phyloP scores from a whole-genome alignment of 2,329 filamentous ascomycete genomes.

The Beauveria varroae region DNA sequence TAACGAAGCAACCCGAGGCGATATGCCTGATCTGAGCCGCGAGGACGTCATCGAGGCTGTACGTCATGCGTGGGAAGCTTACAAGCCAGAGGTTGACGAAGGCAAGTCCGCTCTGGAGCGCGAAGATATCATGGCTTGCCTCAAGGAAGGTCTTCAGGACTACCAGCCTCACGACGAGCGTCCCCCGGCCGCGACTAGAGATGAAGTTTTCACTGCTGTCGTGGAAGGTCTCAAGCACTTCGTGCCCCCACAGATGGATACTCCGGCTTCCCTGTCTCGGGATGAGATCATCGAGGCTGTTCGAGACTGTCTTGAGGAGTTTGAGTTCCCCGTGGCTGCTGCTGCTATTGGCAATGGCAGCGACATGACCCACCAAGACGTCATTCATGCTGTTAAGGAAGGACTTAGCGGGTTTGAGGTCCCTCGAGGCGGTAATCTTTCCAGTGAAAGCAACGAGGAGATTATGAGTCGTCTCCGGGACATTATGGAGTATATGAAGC shows the following conservation, averaged over 20 bases:
- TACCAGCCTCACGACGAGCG: constrained; percentile 52
- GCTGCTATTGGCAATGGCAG: constrained; percentile 42
- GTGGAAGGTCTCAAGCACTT: constrained; percentile 82
- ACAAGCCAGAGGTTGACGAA: constrained; percentile 87
- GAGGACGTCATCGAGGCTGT: constrained; percentile 85
- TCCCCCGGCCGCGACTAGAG: constrained; percentile 59
- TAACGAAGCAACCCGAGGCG: constrained; percentile 37
- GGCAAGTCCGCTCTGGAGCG: constrained; percentile 85
- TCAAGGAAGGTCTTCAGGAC: constrained; percentile 77
- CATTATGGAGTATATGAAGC: constrained; percentile 52
- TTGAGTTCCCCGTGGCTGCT: constrained; percentile 63
- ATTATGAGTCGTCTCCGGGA: constrained; percentile 54
- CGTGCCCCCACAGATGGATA: constrained; percentile 63
- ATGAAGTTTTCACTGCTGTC: constrained; percentile 79
- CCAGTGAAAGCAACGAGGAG: constrained; percentile 38
- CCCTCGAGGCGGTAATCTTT: constrained; percentile 31
- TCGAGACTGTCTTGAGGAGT: constrained; percentile 77
- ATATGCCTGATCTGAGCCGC: constrained; percentile 48
- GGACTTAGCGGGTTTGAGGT: constrained; percentile 47
- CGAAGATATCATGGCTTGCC: constrained; percentile 80
- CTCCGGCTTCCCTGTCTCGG: constrained; percentile 60
- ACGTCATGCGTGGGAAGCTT: constrained; percentile 84
- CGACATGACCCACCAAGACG: constrained; percentile 51
- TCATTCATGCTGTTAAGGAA: constrained; percentile 56
- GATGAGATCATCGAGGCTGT: constrained; percentile 82